A percentile compares a stretch with the other conserved stretches of the same genome.
These are phyloP conservation scores for Rosa multiflora DNA, from an alignment of 306 rosid species.

Conservation along the genomic window DNA sequence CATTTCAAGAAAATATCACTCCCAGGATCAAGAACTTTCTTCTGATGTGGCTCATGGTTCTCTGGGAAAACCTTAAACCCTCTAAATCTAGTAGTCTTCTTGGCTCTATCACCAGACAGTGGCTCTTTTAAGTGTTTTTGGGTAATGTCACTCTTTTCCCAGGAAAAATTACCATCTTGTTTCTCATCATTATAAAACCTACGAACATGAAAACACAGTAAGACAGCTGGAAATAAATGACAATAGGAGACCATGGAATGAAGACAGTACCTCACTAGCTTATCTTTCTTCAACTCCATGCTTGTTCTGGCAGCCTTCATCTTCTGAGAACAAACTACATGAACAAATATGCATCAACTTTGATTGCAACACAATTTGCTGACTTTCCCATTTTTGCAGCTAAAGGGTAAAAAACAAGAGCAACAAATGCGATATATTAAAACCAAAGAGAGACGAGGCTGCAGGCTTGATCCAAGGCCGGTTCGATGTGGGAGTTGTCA, in stretches of 20 bases:
- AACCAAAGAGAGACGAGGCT: background rate
- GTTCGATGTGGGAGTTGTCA: constrained; percentile 28
- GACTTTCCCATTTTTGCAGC: background rate
- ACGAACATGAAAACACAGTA: constrained; percentile 18
- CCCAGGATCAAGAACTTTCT: constrained; percentile 76
- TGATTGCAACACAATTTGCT: background rate
- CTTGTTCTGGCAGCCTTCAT: constrained; percentile 12
- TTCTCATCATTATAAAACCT: constrained; percentile 59
- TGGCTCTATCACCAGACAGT: constrained; percentile 37
- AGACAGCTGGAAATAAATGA: constrained; percentile 12
- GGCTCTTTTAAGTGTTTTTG: constrained; percentile 41
- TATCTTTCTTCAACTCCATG: constrained; percentile 66
- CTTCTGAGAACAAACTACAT: constrained; percentile 9
- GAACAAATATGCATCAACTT: background rate
- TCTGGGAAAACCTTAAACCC: constrained; percentile 54
- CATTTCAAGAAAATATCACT: constrained; percentile 72
- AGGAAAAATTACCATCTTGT: constrained; percentile 32
- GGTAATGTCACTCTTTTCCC: constrained; percentile 40
- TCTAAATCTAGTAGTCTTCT: constrained; percentile 31
- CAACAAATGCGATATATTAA: background rate
- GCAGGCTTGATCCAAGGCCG: constrained; percentile 16
- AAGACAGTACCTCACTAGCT: constrained; percentile 51
- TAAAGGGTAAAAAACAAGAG: background rate
- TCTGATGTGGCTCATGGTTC: constrained; percentile 42
- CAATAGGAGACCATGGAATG: background rate